Evolutionary conservation across 2,329 filamentous ascomycete species (phyloP).

Genomic region (Chlorencoelia australis): DNA sequence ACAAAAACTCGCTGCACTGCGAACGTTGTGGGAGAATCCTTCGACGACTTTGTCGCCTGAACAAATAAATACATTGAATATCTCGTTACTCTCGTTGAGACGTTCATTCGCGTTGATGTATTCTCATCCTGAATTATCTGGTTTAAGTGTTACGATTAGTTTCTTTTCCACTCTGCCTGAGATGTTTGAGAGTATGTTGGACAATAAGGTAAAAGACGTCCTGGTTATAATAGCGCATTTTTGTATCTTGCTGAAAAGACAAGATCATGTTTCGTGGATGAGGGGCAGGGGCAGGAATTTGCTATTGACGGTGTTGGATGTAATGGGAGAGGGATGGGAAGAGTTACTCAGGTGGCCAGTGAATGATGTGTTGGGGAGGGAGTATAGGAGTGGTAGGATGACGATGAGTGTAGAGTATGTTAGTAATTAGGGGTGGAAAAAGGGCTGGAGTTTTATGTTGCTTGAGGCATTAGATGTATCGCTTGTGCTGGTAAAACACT

Average conservation of each 20-base stretch:
- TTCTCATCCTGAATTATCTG: conserved; percentile 17
- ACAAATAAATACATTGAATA: too few species aligned
- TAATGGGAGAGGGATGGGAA: conserved; percentile 17
- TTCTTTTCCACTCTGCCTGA: conserved; percentile 30
- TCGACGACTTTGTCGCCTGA: conserved; percentile 2
- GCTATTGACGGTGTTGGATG: conserved; percentile 27
- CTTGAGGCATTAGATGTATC: too few species aligned
- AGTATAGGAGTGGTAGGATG: conserved; percentile 2
- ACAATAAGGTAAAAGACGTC: conserved; percentile 28
- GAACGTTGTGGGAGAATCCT: conserved; percentile 11
- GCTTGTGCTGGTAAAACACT: too few species aligned
- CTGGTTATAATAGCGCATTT: conserved; percentile 30
- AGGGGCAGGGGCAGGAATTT: conserved; percentile 32
- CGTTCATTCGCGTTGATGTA: conserved; percentile 16
- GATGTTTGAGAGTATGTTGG: conserved; percentile 26
- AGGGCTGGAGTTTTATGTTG: background rate
- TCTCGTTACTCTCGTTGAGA: too few species aligned
- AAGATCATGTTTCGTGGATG: conserved; percentile 34
- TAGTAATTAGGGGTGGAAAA: background rate
- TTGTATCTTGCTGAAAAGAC: conserved; percentile 29
- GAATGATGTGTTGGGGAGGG: conserved; percentile 8
- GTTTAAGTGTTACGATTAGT: conserved; percentile 20
- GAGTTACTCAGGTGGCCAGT: conserved; percentile 20
- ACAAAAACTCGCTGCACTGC: conserved; percentile 10
- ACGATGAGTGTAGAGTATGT: conserved; percentile 4